Conservation (phyloP, 768 basidiomycete genomes). For the Coprinellus aureogranulatus region DNA sequence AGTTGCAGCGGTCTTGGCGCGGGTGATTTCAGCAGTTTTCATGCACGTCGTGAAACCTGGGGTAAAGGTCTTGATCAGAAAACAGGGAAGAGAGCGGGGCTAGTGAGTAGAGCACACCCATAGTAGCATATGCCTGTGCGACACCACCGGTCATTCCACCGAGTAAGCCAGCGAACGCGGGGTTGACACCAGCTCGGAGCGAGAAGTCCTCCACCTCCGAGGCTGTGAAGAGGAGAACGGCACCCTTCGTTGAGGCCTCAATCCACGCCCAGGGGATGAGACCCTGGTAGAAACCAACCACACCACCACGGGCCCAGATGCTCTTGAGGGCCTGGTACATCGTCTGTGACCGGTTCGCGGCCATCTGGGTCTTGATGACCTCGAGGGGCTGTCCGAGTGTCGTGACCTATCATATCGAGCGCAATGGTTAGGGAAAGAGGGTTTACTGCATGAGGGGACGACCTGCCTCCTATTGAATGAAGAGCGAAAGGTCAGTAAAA, state of each 20-base stretch:
- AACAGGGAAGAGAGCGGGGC: background rate
- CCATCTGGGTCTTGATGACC: conserved; percentile 99
- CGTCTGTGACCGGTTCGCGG: conserved; percentile 88
- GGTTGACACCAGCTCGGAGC: conserved; percentile 65
- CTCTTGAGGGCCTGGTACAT: conserved; percentile 83
- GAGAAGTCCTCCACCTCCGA: conserved; percentile 84
- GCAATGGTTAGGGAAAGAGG: background rate
- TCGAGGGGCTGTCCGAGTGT: conserved; percentile 97
- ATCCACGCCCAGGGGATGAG: conserved; percentile 99
- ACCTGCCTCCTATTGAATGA: conserved; percentile 66
- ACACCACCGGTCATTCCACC: conserved; percentile 98
- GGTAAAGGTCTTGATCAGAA: background rate
- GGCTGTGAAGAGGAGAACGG: conserved; percentile 91
- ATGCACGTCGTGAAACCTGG: conserved; percentile 98
- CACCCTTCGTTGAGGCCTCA: conserved; percentile 98
- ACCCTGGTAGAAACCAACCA: conserved; percentile 92
- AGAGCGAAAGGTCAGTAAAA: conserved; percentile 8
- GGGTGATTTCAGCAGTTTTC: conserved; percentile 98
- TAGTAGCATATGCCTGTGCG: conserved; percentile 98
- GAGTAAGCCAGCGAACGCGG: conserved; percentile 81
- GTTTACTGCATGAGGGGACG: conserved; percentile 9
- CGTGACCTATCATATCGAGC: conserved; percentile 64
- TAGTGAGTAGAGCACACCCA: conserved; percentile 82
- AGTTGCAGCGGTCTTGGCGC: conserved; percentile 83
- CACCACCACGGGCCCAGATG: conserved; percentile 91